A percentile compares a stretch with the other conserved stretches of the same genome.
Conservation (phyloP, 2,329 filamentous ascomycete genomes). For the Sporothrix schenckii region DNA sequence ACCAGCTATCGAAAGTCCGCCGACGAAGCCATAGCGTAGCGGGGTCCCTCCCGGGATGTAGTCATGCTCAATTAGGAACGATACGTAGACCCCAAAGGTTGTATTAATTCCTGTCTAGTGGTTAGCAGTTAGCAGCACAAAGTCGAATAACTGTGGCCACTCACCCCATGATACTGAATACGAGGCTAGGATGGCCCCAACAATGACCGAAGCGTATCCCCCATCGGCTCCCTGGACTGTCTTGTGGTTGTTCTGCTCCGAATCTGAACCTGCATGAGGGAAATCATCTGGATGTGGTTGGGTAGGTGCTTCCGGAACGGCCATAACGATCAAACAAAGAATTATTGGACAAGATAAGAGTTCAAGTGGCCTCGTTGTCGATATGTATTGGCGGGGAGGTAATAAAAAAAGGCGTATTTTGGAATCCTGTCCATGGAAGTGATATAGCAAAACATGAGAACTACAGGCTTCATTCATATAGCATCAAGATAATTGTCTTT, state of each 20-base stretch:
- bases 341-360: not conserved
- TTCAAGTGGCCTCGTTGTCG: not conserved
- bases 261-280: not conserved
- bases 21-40: constrained; percentile 30
- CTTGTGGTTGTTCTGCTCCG: constrained; percentile 5
- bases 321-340: not conserved
- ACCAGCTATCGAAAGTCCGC: constrained; percentile 27
- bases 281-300: not conserved
- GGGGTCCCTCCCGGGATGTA: constrained; percentile 26
- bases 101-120: constrained; percentile 26
- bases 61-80: constrained; percentile 26
- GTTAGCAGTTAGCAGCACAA: not conserved
- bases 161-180: constrained; percentile 25
- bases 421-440: too few species aligned
- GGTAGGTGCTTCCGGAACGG: constrained; percentile 1
- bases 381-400: too few species aligned
- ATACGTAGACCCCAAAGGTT: constrained; percentile 28
- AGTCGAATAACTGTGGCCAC: not conserved
- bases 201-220: constrained; percentile 26
- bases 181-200: not conserved
- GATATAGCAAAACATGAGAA: constrained; percentile 12
- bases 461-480: not conserved
- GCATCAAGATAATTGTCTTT: too few species aligned
- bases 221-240: not conserved
- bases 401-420: not conserved